Conservation (phyloP, 1,284 basidiomycete genomes). For the Ganoderma lucidum region DNA sequence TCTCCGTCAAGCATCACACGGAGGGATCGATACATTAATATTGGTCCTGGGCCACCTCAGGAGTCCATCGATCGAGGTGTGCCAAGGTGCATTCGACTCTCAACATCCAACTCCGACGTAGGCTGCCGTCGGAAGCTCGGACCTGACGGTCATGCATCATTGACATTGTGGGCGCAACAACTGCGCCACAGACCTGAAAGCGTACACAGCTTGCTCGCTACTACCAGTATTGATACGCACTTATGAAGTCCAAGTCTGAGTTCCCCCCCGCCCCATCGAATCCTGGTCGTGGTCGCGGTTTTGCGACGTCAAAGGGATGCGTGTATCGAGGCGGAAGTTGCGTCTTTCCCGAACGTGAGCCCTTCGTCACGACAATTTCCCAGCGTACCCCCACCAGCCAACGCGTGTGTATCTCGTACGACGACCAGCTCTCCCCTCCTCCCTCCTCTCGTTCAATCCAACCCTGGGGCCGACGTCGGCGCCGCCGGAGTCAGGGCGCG, state of each 20-base stretch:
- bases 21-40: neutral
- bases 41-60: neutral
- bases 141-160: neutral
- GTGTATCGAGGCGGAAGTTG: neutral
- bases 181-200: constrained; percentile 1
- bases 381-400: neutral
- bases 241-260: neutral
- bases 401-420: neutral
- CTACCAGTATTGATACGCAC: neutral
- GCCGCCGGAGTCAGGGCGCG: constrained; percentile 53
- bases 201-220: neutral
- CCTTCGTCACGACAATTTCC: too few species aligned
- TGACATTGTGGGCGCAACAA: neutral
- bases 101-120: neutral
- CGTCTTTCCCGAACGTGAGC: neutral
- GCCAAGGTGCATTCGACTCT: neutral
- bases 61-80: neutral
- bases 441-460: constrained; percentile 43
- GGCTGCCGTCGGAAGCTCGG: neutral
- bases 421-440: neutral
- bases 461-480: constrained; percentile 40
- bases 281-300: neutral
- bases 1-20: neutral
- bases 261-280: neutral
- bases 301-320: neutral